Evolutionary conservation across 1,284 basidiomycete species (phyloP).

Genomic region (Ustilago curta): DNA sequence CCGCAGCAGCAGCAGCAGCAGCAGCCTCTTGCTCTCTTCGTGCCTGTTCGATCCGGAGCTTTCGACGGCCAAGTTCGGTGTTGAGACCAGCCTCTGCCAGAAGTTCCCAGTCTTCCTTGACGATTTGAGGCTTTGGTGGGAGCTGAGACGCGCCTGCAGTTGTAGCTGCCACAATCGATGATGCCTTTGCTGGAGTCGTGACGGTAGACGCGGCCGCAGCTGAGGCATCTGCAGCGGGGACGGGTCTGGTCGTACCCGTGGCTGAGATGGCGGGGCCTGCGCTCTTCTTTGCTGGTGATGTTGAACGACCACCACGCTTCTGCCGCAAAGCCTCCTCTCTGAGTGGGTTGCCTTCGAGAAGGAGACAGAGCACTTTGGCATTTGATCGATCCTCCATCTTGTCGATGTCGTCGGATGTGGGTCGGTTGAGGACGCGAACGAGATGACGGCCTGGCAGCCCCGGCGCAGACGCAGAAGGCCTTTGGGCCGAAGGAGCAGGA

Average conservation of each 20-base stretch:
- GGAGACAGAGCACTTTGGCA: slow-evolving; percentile 37
- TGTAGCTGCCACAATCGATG: not conserved
- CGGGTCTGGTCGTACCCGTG: not conserved
- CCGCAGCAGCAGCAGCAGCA: slow-evolving; percentile 23
- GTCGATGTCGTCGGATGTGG: slow-evolving; percentile 25
- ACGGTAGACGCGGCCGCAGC: not conserved
- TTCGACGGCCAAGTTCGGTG: slow-evolving; percentile 55
- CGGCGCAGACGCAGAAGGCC: slow-evolving; percentile 3
- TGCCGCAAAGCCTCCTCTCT: slow-evolving; percentile 54
- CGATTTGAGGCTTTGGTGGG: slow-evolving; percentile 37
- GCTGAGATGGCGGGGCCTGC: slow-evolving; percentile 2
- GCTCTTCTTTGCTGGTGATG: slow-evolving; percentile 40
- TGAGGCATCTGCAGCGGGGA: not conserved
- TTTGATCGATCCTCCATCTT: slow-evolving; percentile 28
- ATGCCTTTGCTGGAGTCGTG: slow-evolving; percentile 1
- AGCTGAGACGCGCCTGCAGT: slow-evolving; percentile 24
- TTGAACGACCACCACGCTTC: slow-evolving; percentile 52
- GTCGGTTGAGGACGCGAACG: slow-evolving; percentile 46
- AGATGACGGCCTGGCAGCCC: slow-evolving; percentile 48
- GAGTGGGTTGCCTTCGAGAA: slow-evolving; percentile 58
- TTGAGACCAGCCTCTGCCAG: slow-evolving; percentile 55
- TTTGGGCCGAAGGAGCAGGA: slow-evolving; percentile 1
- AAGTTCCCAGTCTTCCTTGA: slow-evolving; percentile 58
- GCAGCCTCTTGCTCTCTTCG: slow-evolving; percentile 39
- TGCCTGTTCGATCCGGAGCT: slow-evolving; percentile 49